Evolutionary conservation across 2,329 filamentous ascomycete species (phyloP).

Genomic region (Fusarium mundagurra): DNA sequence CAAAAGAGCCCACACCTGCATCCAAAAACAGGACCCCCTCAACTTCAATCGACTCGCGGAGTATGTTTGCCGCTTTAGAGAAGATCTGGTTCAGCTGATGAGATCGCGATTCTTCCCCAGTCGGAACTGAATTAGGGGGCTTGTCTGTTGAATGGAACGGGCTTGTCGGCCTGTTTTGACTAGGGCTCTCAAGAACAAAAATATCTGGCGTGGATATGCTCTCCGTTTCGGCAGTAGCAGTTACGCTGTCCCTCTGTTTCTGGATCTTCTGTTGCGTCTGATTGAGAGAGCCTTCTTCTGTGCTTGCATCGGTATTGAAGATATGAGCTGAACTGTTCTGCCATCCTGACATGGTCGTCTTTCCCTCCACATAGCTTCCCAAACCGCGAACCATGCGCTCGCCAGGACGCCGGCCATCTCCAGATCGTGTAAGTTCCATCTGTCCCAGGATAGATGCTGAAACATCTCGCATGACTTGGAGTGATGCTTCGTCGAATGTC

Average conservation of each 20-base stretch:
- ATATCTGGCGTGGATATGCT: not conserved
- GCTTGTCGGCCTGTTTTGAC: not conserved
- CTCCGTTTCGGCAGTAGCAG: not conserved
- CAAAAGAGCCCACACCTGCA: slow-evolving; percentile 43
- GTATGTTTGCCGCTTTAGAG: slow-evolving; percentile 55
- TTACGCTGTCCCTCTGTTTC: not conserved
- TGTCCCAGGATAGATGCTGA: slow-evolving; percentile 50
- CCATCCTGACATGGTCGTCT: slow-evolving; percentile 42
- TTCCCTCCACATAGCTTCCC: slow-evolving; percentile 51
- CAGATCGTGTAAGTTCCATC: slow-evolving; percentile 45
- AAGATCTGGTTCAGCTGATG: slow-evolving; percentile 45
- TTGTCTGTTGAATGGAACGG: not conserved
- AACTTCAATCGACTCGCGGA: slow-evolving; percentile 54
- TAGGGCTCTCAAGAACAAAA: slow-evolving; percentile 18
- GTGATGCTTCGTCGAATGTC: slow-evolving; percentile 41
- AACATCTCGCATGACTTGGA: slow-evolving; percentile 40
- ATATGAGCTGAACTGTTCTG: slow-evolving; percentile 10
- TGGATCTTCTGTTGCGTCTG: slow-evolving; percentile 16
- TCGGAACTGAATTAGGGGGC: not conserved
- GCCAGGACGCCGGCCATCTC: slow-evolving; percentile 42
- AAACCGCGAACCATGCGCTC: slow-evolving; percentile 53
- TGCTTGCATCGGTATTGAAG: not conserved
- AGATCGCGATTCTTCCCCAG: slow-evolving; percentile 8
- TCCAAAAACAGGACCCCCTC: slow-evolving; percentile 51
- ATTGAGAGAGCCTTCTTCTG: slow-evolving; percentile 20